Base-by-base conservation (phyloP, 2,329 filamentous ascomycete genomes). In the Thelonectria blattea region DNA sequence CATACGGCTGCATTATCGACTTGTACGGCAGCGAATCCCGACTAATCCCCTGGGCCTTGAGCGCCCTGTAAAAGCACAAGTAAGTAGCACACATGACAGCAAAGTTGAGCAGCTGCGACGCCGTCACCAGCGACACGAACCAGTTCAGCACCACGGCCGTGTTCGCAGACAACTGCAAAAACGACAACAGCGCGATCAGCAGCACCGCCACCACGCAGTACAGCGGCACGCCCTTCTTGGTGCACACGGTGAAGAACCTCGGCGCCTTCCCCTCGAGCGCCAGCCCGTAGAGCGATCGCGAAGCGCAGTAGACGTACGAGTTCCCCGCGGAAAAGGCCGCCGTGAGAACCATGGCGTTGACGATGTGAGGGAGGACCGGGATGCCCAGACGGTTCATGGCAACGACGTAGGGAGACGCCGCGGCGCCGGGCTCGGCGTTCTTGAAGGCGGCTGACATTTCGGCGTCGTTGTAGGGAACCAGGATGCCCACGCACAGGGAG, bases 31-130 rank as follows among this genome's bases (percentile, higher is more conserved):
- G 76, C 0, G 81, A 82, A 39, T 87, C 81, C 6, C 90, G 84
- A 64, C 86, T 83, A 30, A 93, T 80, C 0, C 89, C 89, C 71
- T 94, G 91, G 0, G 82, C 88, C 24, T 83, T 78, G 52, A 90
- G 81, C 0, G 91, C 91, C 51, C 87, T 86, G 73, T 89, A 81
- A 74, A 92, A 95, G 59, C 85, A 85, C 58, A 93, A 78, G 74
- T 91, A 94, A 0, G 90, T 89, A 58, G 88, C 82, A 68, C 86
- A 87, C 72, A 91, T 88, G 66, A 87, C 85, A 42, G 82, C 82
- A 76, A 89, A 92, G 72, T 91, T 90, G 76, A 92, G 88, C 14
- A 92, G 82, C 69, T 91, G 88, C 1, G 89, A 91, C 0, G 91
- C 89, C 11, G 91, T 92, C 17, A 91, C 78, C 1, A 84, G 71